Evolutionary conservation across 768 basidiomycete genomes (phyloP), one percentile per base, ranked within the genome.

Genomic region (Pulveroboletus ravenelii): DNA sequence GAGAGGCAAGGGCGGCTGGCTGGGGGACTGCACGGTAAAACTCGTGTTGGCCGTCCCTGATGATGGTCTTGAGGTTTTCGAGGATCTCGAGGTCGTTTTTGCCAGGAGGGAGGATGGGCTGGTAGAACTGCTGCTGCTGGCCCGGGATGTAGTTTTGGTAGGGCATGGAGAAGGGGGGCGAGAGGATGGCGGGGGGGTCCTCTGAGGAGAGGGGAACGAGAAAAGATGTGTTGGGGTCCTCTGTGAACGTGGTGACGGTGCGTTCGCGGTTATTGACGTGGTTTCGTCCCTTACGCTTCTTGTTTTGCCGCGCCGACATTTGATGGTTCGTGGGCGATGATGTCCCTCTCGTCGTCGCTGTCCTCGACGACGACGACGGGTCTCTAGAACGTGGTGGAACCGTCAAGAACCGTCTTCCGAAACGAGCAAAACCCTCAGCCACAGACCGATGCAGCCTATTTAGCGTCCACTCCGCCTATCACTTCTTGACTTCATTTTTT

Each of bases 31-130:
- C 78, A 20, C 79, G 78, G 64, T 80, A 90, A 57, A 81, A 73
- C 48, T 85, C 80, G 66, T 90, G 87, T 61, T 90, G 87, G 44
- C 79, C 80, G 30, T 73, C 75, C 61, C 82, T 84, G 67, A 90
- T 89, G 48, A 78, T 71, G 20, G 79, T 71, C 66, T 90, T 89
- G 65, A 90, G 80, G 49, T 81, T 81, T 68, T 89, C 81, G 52
- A 90, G 76, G 30, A 83, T 76, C 63, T 88, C 84, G 54, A 89
- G 77, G 69, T 89, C 88, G 62, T 73, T 76, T 59, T 79, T 74
- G 8, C 82, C 85, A 18, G 78, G 74, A 3, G 79, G 77, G 0
- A 77, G 61, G n/a, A 60, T 58, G 53, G 55, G 60, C 48, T 53
- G 60, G 56, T 51, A 70, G 47, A 64, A 63, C 51, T 42, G 59